A percentile compares a stretch with the other conserved stretches of the same genome.
These are phyloP conservation scores for Talaromyces sp. DNA, from an alignment of 2,329 filamentous ascomycete species.

Conservation along the genomic window DNA sequence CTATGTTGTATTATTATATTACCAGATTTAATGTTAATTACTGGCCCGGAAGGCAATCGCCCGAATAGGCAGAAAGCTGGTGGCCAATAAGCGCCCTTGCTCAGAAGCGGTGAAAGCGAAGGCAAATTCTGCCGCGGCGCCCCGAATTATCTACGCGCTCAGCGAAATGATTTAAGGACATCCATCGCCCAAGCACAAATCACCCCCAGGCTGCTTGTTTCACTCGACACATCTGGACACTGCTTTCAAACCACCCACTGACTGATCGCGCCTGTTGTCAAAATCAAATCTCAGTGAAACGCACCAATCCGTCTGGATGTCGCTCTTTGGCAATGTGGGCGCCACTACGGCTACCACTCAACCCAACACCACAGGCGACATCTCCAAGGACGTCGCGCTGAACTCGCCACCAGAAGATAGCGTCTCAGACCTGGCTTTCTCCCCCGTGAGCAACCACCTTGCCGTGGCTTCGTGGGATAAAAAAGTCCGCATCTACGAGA, in stretches of 20 bases:
- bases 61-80: background rate
- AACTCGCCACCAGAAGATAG: slow-evolving; percentile 77
- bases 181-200: background rate
- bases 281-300: background rate
- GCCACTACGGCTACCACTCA: slow-evolving; percentile 46
- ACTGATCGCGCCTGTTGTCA: background rate
- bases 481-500: slow-evolving; percentile 95
- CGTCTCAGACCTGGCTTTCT: slow-evolving; percentile 83
- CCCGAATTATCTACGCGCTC: background rate
- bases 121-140: background rate
- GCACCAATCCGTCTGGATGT: slow-evolving; percentile 21
- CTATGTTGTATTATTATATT: no score
- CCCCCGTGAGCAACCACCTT: slow-evolving; percentile 69
- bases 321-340: slow-evolving; percentile 48
- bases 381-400: slow-evolving; percentile 81
- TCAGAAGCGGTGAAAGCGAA: background rate
- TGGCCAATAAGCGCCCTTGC: background rate
- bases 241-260: background rate
- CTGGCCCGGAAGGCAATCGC: background rate
- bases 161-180: background rate
- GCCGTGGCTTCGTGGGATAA: slow-evolving; percentile 96
- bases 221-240: background rate
- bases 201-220: background rate
- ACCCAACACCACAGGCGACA: slow-evolving; percentile 77
- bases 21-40: no score